A percentile compares a stretch with the other conserved stretches of the same genome.
Conservation (phyloP, 2,329 filamentous ascomycete species). For the Lachnellula occidentalis region DNA sequence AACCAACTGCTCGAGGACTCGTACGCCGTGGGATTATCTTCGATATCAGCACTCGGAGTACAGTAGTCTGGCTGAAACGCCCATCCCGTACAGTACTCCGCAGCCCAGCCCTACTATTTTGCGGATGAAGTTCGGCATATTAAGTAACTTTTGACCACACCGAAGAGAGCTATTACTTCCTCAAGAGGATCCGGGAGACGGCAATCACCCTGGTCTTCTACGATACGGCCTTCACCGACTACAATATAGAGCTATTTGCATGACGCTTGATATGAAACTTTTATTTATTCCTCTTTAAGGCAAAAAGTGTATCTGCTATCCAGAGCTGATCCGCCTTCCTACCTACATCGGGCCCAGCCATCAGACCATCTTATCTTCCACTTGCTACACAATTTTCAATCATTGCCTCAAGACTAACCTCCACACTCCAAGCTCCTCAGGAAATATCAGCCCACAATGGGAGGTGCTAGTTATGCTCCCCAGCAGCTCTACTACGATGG, state of each 20-base stretch:
- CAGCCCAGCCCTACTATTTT: background rate
- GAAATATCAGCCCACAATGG: conserved; percentile 20
- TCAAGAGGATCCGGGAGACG: background rate
- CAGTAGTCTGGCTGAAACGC: no score
- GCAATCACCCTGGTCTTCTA: background rate
- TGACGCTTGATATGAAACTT: no score
- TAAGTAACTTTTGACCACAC: background rate
- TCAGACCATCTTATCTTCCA: background rate
- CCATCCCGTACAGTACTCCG: no score
- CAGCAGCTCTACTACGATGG: conserved; percentile 74
- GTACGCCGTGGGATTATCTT: no score
- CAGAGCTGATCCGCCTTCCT: background rate
- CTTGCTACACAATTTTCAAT: conserved; percentile 3
- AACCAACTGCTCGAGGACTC: no score
- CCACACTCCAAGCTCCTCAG: background rate
- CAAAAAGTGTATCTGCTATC: background rate
- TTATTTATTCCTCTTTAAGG: no score
- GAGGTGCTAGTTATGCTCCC: conserved; percentile 36
- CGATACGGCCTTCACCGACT: background rate
- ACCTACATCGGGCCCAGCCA: background rate
- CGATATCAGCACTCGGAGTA: no score
- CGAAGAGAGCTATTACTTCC: background rate
- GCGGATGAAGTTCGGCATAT: background rate
- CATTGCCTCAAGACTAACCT: conserved; percentile 10
- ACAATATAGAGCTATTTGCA: no score